Evolutionary conservation across 2,329 filamentous ascomycete genomes (phyloP).

Genomic region (Diaporthe sp.): DNA sequence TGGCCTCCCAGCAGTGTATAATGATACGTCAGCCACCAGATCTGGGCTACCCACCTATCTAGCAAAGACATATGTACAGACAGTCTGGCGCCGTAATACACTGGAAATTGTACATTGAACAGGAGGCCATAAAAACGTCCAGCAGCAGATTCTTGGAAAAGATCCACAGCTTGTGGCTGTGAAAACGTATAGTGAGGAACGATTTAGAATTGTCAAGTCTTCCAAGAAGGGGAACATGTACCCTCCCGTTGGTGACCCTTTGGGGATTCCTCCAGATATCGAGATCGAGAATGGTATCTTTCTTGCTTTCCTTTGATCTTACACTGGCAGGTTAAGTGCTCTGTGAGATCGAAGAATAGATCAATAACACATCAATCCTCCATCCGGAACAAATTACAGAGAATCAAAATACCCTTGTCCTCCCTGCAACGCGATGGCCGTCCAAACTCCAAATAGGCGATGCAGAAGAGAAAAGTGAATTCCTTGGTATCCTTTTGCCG

Average conservation of each 20-base stretch:
- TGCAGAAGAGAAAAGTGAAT: slow-evolving; percentile 32
- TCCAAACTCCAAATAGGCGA: slow-evolving; percentile 48
- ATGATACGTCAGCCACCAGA: slow-evolving; percentile 38
- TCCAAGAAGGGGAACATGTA: background rate
- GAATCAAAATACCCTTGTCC: slow-evolving; percentile 37
- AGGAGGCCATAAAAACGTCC: slow-evolving; percentile 57
- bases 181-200: slow-evolving; percentile 31
- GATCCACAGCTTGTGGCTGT: background rate
- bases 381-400: slow-evolving; percentile 45
- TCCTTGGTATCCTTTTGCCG: slow-evolving; percentile 24
- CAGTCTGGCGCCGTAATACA: slow-evolving; percentile 44
- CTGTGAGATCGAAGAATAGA: slow-evolving; percentile 44
- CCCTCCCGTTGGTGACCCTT: background rate
- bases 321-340: background rate
- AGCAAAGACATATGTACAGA: slow-evolving; percentile 46
- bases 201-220: slow-evolving; percentile 33
- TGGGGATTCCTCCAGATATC: slow-evolving; percentile 23
- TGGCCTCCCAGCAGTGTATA: slow-evolving; percentile 53
- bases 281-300: slow-evolving; percentile 28
- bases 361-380: slow-evolving; percentile 42
- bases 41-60: slow-evolving; percentile 12
- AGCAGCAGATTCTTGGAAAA: slow-evolving; percentile 16
- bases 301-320: slow-evolving; percentile 2
- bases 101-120: slow-evolving; percentile 44
- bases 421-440: slow-evolving; percentile 32